Evolutionary conservation across 805 yeast genomes (phyloP).

Genomic region (Candida germanica): DNA sequence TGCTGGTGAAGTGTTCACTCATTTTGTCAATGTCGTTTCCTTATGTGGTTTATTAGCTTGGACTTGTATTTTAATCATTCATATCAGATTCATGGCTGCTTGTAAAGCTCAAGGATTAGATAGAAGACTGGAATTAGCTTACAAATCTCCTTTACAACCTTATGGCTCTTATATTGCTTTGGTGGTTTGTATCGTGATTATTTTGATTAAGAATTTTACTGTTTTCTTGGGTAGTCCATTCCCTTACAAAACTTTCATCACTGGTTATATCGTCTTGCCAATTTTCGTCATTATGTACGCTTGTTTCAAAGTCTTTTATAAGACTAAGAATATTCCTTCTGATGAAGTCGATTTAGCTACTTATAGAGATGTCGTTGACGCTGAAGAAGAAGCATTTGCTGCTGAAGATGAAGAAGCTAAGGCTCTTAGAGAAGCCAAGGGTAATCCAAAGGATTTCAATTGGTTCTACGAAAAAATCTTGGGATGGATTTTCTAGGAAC

Average conservation of each 20-base stretch:
- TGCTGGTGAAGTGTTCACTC: conserved; percentile 56
- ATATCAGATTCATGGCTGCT: conserved; percentile 63
- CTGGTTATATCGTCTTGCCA: conserved; percentile 76
- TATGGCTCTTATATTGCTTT: conserved; percentile 63
- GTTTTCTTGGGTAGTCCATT: conserved; percentile 60
- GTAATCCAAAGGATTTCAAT: conserved; percentile 38
- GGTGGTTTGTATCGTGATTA: conserved; percentile 49
- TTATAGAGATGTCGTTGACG: conserved; percentile 53
- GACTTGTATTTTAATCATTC: conserved; percentile 67
- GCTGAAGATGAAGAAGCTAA: conserved; percentile 30
- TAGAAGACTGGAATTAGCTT: conserved; percentile 50
- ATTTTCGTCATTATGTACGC: conserved; percentile 52
- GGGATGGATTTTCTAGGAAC: conserved; percentile 46
- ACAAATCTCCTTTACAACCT: conserved; percentile 66
- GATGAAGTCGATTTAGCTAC: conserved; percentile 61
- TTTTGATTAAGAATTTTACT: conserved; percentile 67
- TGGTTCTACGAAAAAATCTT: conserved; percentile 49
- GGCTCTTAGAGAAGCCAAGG: conserved; percentile 40
- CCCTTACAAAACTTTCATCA: conserved; percentile 64
- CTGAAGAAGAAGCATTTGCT: conserved; percentile 44
- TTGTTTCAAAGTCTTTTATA: conserved; percentile 59
- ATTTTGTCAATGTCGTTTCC: conserved; percentile 74
- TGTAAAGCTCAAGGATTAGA: conserved; percentile 64
- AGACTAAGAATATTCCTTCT: conserved; percentile 47
- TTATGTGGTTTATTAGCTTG: conserved; percentile 74